Base-by-base conservation (phyloP, 2,329 filamentous ascomycete genomes). In the Xylariomycetidae sp. region DNA sequence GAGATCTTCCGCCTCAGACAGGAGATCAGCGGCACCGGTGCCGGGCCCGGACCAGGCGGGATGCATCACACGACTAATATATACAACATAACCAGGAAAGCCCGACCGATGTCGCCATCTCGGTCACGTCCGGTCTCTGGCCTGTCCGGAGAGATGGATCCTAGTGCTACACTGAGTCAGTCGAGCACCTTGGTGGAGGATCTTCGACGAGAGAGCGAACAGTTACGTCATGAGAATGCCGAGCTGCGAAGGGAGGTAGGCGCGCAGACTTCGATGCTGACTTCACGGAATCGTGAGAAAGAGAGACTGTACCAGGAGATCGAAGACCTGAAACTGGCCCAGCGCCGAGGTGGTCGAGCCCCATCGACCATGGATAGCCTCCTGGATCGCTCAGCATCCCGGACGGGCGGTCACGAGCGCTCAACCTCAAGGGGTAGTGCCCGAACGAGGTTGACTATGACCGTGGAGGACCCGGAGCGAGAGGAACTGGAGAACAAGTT, bases 231-330 rank as follows among this genome's bases (percentile, higher is more conserved):
- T 54, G 90, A 97, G 53, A 97, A 96, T 51, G 87, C 88, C 3
- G 90, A 96, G 57, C 63, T 98, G 19, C 80, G 90, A 33, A 84
- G 89, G 34, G 89, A 97, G 59, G 85, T 97, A 18, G 88, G 89
- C 41, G 92, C 92, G 3, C 92, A 98, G 58, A 94, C 89, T 1
- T 96, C 89, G 0, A 97, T 98, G 88, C 74, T 98, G 20, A 96
- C 90, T 1, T 97, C 92, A 22, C 77, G 92, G 16, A 96, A 96
- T 53, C 84, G 88, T 16, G 92, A 98, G 56, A 94, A 95, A 55
- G 89, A 97, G 56, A 80, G 88, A 5, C 70, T 98, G 7, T 94
- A 97, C 58, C 88, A 95, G 55, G 90, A 98, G 57, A 97, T 97
- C 42, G 92, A 98, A 61, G 89, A 96, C 41, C 70, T 98, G 42